Base-by-base conservation (phyloP, 306 rosid species). In the Dryas alaskensis region DNA sequence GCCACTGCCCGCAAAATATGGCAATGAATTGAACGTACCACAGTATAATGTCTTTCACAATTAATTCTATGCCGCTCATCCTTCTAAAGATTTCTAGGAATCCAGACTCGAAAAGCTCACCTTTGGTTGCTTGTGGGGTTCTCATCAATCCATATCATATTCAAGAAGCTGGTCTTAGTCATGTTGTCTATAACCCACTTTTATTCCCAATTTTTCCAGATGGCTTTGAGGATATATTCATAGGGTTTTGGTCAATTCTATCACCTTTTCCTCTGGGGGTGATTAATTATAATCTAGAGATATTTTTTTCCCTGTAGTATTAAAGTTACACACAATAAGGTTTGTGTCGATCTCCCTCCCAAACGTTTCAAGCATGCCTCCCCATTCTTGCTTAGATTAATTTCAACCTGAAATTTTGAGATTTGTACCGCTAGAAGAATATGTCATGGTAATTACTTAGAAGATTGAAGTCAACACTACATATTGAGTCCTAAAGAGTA, bases 91-190 rank as follows among this genome's bases (percentile, higher is more conserved):
- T 40, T 73, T 73, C 73, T 69, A 77, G 74, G 77, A 64, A 69
- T 78, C 60, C 78, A 76, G 70, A 69, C 78, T 42, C 68, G 25
- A 74, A 81, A 78, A 74, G 77, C 74, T 78, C 44, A 50, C 14
- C 78, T 78, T 70, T 65, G 86, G 80, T 70, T 78, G 46, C 75
- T 65, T 82, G 82, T 74, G 65, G 80, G 77, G 72, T 74, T 73
- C 66, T 50, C 67, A 57, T 50, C 67, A 57, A 64, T 16, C 66
- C 53, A 60, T 31, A 31, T 31, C 37, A 31, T 31, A 2, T 3
- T 13, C 17, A 57, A 66, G 66, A 76, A 50, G 64, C 50, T 54
- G 75, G 58, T 77, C 69, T 19, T 68, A 63, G 76, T 76, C 82
- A 73, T 81, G 43, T 51, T 76, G 72, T 77, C 72, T 66, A 47